A percentile compares a stretch with the other conserved stretches of the same genome.
Conservation (phyloP, 2,329 filamentous ascomycete genomes). For the Colletotrichum godetiae region DNA sequence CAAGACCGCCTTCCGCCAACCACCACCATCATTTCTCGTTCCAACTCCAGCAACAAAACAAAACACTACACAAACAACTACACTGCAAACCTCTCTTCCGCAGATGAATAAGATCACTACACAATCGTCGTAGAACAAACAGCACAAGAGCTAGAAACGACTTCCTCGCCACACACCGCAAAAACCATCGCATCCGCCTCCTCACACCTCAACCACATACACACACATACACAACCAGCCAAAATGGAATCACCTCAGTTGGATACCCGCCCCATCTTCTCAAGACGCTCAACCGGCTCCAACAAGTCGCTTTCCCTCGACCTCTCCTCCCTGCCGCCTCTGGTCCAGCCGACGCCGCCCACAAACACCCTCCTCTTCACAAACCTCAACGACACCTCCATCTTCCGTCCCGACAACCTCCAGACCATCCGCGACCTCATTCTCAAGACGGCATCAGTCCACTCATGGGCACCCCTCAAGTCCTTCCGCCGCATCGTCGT, state of each 20-base stretch:
- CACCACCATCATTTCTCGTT: not conserved
- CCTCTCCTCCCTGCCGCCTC: constrained; percentile 76
- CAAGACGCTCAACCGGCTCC: constrained; percentile 55
- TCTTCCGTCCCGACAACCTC: constrained; percentile 81
- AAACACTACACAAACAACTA: constrained; percentile 16
- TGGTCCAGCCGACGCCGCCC: constrained; percentile 77
- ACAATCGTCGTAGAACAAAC: not conserved
- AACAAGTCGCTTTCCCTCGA: constrained; percentile 74
- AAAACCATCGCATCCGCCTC: constrained; percentile 3
- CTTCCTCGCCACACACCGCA: not conserved
- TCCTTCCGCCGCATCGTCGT: constrained; percentile 86
- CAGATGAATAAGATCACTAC: not conserved
- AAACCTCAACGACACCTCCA: constrained; percentile 77
- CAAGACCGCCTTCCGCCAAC: constrained; percentile 29
- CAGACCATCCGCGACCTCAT: constrained; percentile 80
- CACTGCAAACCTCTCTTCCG: not conserved
- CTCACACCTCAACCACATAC: not conserved
- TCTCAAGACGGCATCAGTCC: constrained; percentile 75
- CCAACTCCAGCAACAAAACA: constrained; percentile 25
- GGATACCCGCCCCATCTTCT: constrained; percentile 44
- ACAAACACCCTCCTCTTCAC: constrained; percentile 89
- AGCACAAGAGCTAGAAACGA: not conserved
- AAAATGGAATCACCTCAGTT: constrained; percentile 49
- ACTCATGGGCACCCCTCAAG: constrained; percentile 83
- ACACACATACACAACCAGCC: constrained; percentile 31